Evolutionary conservation across 352 stramenopile genomes (phyloP).

Genomic region (Phytophthora vignae): DNA sequence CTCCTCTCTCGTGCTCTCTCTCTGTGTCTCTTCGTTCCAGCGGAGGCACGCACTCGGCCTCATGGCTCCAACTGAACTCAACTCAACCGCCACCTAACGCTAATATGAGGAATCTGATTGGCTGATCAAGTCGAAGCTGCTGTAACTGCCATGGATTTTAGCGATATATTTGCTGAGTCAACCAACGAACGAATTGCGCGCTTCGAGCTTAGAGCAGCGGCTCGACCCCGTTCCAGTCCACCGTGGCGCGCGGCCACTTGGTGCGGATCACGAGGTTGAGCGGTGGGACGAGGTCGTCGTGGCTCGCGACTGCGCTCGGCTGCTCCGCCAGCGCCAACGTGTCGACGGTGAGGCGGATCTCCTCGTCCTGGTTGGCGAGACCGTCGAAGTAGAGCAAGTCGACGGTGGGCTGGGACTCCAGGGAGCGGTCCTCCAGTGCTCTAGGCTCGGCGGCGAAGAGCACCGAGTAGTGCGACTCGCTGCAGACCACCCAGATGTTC

Average conservation of each 20-base stretch:
- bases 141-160: neutral
- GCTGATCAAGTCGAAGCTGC: slow-evolving; percentile 10
- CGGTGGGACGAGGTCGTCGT: slow-evolving; percentile 82
- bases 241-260: slow-evolving; percentile 76
- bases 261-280: slow-evolving; percentile 92
- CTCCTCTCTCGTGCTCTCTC: slow-evolving; percentile 5
- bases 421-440: slow-evolving; percentile 35
- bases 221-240: slow-evolving; percentile 91
- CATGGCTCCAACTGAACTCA: slow-evolving; percentile 28
- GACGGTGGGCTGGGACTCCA: slow-evolving; percentile 47
- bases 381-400: slow-evolving; percentile 92
- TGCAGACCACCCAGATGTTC: slow-evolving; percentile 93
- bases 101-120: slow-evolving; percentile 16
- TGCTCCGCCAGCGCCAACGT: slow-evolving; percentile 39
- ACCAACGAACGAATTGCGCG: neutral
- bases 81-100: neutral
- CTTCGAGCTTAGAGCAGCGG: slow-evolving; percentile 70
- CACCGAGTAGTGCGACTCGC: slow-evolving; percentile 93
- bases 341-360: slow-evolving; percentile 72
- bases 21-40: slow-evolving; percentile 33
- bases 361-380: slow-evolving; percentile 90
- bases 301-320: slow-evolving; percentile 30
- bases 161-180: neutral
- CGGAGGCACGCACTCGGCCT: slow-evolving; percentile 2
- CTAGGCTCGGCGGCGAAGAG: slow-evolving; percentile 64